Evolutionary conservation across 805 yeast species (phyloP), one percentile per base, ranked within the genome.

Genomic region (Candida khao-thaluensis): DNA sequence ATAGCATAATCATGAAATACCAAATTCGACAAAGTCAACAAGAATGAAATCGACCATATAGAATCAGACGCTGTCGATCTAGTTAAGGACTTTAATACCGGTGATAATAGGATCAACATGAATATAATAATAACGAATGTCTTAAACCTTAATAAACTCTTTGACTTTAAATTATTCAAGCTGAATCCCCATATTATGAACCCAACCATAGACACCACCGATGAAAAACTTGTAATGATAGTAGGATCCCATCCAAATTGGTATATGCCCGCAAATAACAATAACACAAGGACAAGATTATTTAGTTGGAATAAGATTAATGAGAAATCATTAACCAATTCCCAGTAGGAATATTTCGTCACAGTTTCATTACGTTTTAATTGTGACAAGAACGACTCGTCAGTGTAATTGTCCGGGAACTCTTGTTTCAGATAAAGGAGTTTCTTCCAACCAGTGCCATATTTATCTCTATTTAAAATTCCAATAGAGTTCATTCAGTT

Each of bases 361-460:
- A 87, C 93, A 3, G 90, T 81, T 17, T 88, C 69, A 61, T 88
- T 88, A 27, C 93, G 67, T 48, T 78, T 78, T 43, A 88, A 69
- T 55, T 85, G 95, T 3, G 88, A 79, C n/a, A 90, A 68, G 56
- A 91, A 91, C 2, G 89, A 74, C 2, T 66, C 62, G 55, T 89
- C 95, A 1, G 95, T 91, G 62, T 86, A 87, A 60, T 90, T 93
- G 58, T 91, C 99, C 0, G 95, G 95, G 54, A 81, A 90, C 10
- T 84, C 84, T 57, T 90, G 96, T 41, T 76, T 74, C 23, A 84
- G 74, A 82, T 95, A 93, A 9, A 91, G 72, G 26, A 89, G 75
- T 53, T 93, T 85, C 52, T 82, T 75, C 98, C 98, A 90, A 16
- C 79, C 30, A 14, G 7, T 16, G 4, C 30, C 30, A 27, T 32